These are phyloP conservation scores for Acanthamoeba castellanii DNA, from an alignment of 208 protist genomes.

Conservation along the genomic window DNA sequence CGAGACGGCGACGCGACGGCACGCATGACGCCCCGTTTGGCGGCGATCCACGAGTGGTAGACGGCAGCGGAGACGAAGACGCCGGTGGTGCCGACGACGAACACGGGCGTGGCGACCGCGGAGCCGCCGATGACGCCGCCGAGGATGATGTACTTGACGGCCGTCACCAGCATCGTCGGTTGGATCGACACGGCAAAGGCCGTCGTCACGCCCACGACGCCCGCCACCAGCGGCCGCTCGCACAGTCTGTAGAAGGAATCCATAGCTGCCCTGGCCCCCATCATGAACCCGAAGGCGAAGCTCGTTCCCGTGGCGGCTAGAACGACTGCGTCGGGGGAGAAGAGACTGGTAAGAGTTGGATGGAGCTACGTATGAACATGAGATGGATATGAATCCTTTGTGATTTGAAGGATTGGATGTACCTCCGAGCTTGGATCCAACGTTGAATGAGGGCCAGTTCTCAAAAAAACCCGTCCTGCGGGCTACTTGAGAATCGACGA, in stretches of 20 bases:
- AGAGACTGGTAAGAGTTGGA: slow-evolving; percentile 2
- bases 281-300: slow-evolving; percentile 71
- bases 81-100: slow-evolving; percentile 55
- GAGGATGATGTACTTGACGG: slow-evolving; percentile 70
- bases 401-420: background rate
- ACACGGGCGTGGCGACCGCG: slow-evolving; percentile 53
- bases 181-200: slow-evolving; percentile 51
- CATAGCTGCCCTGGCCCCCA: slow-evolving; percentile 47
- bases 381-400: background rate
- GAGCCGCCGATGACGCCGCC: slow-evolving; percentile 57
- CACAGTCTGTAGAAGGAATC: slow-evolving; percentile 59
- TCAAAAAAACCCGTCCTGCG: slow-evolving; percentile 66
- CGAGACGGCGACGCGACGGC: background rate
- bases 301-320: slow-evolving; percentile 53
- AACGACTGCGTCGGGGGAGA: slow-evolving; percentile 17
- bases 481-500: slow-evolving; percentile 9
- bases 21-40: slow-evolving; percentile 35
- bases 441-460: slow-evolving; percentile 67
- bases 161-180: slow-evolving; percentile 34
- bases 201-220: slow-evolving; percentile 47
- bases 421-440: slow-evolving; percentile 68
- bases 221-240: slow-evolving; percentile 31
- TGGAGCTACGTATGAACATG: background rate
- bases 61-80: slow-evolving; percentile 62
- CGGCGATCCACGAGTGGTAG: slow-evolving; percentile 42